Base-by-base conservation (phyloP, 2,329 filamentous ascomycete species). In the Penicillium sp. region DNA sequence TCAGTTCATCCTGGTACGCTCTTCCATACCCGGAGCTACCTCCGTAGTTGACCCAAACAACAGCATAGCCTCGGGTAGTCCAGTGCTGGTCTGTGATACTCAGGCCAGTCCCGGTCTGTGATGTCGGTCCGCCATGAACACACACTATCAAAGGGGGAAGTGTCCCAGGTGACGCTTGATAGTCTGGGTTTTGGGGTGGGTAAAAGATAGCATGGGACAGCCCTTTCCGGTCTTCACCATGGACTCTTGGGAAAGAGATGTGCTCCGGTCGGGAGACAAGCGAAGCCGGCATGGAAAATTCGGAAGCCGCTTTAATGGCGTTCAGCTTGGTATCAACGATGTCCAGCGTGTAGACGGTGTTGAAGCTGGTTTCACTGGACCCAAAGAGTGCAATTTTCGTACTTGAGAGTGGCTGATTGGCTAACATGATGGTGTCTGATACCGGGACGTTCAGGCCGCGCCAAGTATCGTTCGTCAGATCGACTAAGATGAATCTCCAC, bases 1-100 rank as follows among this genome's bases (percentile, higher is more conserved):
- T 76, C 0, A 83, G 66, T 2, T 70, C 64, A 23, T 79, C 71
- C 0, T 79, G 74, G 57, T 81, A 82, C 4, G 68, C 65, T 7
- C 74, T 69, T 0, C 80, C 79, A 59, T 81, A 77, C 4, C 76
- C 79, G 0, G 72, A 76, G 1, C 76, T 80, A n/a, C 79, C 80
- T 2, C 70, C 73, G 58, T 81, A 79, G 61, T 82, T 82, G 23
- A 81, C 65, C 15, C 70, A 67, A 9, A 79, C 71, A 47, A 74
- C 75, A 2, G 78, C 79, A 54, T 78, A 83, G 3, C 80, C 80
- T 21, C 80, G 68, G 6, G 78, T 76, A 0, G 79, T 81, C 57
- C 76, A 81, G 57, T 79, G 81, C 56, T 82, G 80, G 4, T 68
- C 69, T 9, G 65, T 61, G 3, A 79, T 64, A 10, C 67, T 65